Base-by-base conservation (phyloP, 805 yeast genomes). In the Pichia nanzhaoensis region DNA sequence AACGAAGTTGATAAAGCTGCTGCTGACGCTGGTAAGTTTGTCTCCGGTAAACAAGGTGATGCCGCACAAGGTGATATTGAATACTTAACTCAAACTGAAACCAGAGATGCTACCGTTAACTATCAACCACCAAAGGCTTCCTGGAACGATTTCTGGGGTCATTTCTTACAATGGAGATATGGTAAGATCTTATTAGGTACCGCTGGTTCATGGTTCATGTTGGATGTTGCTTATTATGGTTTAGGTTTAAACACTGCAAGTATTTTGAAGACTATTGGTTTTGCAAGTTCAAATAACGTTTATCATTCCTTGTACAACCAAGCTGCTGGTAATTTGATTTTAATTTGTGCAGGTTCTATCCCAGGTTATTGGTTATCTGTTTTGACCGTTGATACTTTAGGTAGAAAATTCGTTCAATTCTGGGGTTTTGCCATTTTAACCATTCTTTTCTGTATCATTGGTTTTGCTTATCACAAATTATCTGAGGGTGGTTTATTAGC, bases 331-430 rank as follows among this genome's bases (percentile, higher is more conserved):
- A 88, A 88, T 69, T 75, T 88, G 73, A 88, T 88, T 69, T 75
- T 88, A 64, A 79, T 88, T 52, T 86, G 95, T 76, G 97, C 97
- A 46, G 96, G 97, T 74, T 77, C 93, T 38, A 78, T 88, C 67
- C 96, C 96, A 57, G 96, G 96, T 61, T 88, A 88, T 70, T 88
- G 96, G 96, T 70, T 74, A 50, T 64, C 91, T 28, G 87, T 82
- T 56, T 88, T 88, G 42, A 81, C 91, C 39, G 63, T 88, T 49
- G 96, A 88, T 67, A 73, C 69, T 33, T 56, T 88, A 55, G 96
- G 96, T 58, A 81, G 96, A 75, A 86, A 83, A 67, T 80, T 89
- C 52, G 70, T 88, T 52, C 96, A 89, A 71, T 48, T 86, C 19
- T 70, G 69, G 59, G 95, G 95, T 57, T 88, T 88, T 72, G 48